Evolutionary conservation across 768 basidiomycete species (phyloP).

Genomic region (Lactifluus piperatus): DNA sequence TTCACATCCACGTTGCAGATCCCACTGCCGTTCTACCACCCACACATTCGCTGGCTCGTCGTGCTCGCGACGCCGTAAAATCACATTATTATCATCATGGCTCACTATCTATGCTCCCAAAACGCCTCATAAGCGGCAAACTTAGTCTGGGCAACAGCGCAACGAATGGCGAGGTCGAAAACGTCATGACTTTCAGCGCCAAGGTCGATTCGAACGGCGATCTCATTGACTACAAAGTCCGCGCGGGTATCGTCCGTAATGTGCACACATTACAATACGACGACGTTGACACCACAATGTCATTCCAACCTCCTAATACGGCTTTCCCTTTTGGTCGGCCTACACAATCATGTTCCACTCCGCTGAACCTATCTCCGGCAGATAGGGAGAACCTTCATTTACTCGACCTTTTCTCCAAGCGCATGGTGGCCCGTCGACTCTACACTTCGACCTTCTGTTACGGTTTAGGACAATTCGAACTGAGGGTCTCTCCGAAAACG

Average conservation of each 20-base stretch:
- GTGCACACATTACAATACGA: conserved; percentile 57
- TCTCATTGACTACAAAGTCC: conserved; percentile 61
- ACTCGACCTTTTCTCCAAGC: conserved; percentile 25
- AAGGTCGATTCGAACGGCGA: conserved; percentile 53
- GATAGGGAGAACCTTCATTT: conserved; percentile 25
- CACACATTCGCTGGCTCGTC: conserved; percentile 47
- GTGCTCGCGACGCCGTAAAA: conserved; percentile 43
- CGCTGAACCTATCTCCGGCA: neutral
- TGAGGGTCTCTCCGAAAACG: conserved; percentile 26
- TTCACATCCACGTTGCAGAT: conserved; percentile 91
- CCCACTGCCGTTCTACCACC: conserved; percentile 75
- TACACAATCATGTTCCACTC: conserved; percentile 1
- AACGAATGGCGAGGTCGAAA: conserved; percentile 34
- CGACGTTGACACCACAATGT: conserved; percentile 48
- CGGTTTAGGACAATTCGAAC: neutral
- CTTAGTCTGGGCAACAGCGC: conserved; percentile 39
- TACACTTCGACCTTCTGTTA: neutral
- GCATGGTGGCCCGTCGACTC: conserved; percentile 2
- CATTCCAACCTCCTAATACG: conserved; percentile 11
- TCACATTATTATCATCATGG: conserved; percentile 60
- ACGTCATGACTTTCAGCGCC: conserved; percentile 73
- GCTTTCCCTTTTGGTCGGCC: conserved; percentile 39
- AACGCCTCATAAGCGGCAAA: conserved; percentile 39
- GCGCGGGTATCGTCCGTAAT: conserved; percentile 67
- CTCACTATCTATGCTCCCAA: conserved; percentile 68